Evolutionary conservation across 768 basidiomycete genomes (phyloP).

Genomic region (Boletus insuetus): DNA sequence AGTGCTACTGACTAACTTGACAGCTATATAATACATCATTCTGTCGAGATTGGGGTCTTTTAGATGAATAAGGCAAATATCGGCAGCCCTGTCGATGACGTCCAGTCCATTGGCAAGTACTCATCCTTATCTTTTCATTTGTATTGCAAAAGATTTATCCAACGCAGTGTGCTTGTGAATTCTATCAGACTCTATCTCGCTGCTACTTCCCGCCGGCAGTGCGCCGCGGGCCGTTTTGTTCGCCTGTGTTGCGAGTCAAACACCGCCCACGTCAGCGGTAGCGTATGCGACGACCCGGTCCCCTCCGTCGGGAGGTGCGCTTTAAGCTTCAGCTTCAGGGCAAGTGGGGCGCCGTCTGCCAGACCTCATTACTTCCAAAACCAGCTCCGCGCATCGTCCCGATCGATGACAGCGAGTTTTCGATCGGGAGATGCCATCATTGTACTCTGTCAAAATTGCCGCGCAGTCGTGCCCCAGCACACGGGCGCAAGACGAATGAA

Average conservation of each 20-base stretch:
- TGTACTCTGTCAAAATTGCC: slow-evolving; percentile 3
- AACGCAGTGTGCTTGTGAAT: neutral
- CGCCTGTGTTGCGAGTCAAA: neutral
- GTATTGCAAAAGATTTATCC: neutral
- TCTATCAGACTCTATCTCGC: too few relatives aligned
- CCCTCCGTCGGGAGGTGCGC: neutral
- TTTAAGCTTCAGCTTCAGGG: too few relatives aligned
- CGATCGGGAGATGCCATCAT: slow-evolving; percentile 21
- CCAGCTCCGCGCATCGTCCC: slow-evolving; percentile 15
- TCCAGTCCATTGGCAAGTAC: neutral
- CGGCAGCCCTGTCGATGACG: slow-evolving; percentile 9
- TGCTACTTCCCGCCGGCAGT: neutral
- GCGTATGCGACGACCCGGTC: neutral
- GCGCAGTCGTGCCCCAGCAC: neutral
- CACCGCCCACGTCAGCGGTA: neutral
- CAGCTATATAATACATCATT: slow-evolving; percentile 1
- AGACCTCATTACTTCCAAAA: slow-evolving; percentile 10
- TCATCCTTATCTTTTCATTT: neutral
- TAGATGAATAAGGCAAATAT: slow-evolving; percentile 8
- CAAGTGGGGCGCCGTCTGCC: neutral
- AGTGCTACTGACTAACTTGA: neutral
- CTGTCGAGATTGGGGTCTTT: slow-evolving; percentile 5
- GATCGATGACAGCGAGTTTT: slow-evolving; percentile 19
- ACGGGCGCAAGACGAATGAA: neutral
- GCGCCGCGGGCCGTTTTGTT: neutral